Percentiles rank a stretch among this genome's conserved stretches.
Conservation (phyloP, 805 yeast species). For the Barnettozyma sp. region DNA sequence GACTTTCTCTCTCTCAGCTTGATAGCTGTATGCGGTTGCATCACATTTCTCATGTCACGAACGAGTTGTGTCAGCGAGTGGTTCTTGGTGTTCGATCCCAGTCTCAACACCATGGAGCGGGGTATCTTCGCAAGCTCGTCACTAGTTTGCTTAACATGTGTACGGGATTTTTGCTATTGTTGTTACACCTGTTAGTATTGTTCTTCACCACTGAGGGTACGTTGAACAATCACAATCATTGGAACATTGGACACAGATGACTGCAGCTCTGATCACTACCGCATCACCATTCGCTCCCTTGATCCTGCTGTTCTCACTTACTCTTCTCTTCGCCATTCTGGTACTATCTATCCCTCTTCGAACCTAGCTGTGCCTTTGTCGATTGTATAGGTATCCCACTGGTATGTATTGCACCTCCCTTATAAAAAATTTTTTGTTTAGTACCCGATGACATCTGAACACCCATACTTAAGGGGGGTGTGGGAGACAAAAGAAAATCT, state of each 20-base stretch:
- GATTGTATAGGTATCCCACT: not conserved
- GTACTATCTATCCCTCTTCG: not conserved
- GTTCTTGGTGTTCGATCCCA: conserved; percentile 71
- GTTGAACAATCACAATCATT: too few relatives aligned
- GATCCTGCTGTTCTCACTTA: too few relatives aligned
- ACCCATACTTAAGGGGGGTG: conserved; percentile 11
- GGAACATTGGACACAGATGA: not conserved
- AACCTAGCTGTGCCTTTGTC: too few relatives aligned
- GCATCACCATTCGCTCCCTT: too few relatives aligned
- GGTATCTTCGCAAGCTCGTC: conserved; percentile 74
- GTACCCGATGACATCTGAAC: conserved; percentile 25
- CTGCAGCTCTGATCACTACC: not conserved
- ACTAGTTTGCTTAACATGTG: conserved; percentile 61
- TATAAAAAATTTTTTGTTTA: conserved; percentile 11
- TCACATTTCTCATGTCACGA: conserved; percentile 75
- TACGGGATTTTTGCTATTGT: conserved; percentile 70
- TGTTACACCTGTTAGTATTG: conserved; percentile 15
- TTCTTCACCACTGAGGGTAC: too few relatives aligned
- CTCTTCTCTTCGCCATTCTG: conserved; percentile 49
- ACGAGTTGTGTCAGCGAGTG: conserved; percentile 81
- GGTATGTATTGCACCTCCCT: conserved; percentile 1
- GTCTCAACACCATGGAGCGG: conserved; percentile 86
- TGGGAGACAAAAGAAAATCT: too few relatives aligned
- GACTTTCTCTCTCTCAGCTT: conserved; percentile 79
- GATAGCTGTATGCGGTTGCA: conserved; percentile 97